Evolutionary conservation across 2,329 filamentous ascomycete genomes (phyloP), one percentile per base, ranked within the genome.

Genomic region (Hymenoscyphus fraxineus): DNA sequence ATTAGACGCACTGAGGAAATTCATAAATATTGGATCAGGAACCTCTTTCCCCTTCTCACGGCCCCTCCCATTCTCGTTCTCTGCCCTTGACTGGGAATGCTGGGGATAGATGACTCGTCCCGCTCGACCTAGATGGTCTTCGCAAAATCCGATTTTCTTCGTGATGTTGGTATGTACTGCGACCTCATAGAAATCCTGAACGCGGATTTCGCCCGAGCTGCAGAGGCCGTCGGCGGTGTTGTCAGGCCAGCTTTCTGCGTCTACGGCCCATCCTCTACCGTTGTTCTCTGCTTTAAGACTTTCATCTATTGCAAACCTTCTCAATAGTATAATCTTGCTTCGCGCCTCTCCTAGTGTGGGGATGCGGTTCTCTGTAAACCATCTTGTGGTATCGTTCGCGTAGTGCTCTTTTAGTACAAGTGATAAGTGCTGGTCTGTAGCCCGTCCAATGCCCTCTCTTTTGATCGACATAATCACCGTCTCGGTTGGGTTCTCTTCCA

Each of bases 131-230:
- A 97, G 85, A 71, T 97, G 93, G 31, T 88, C 87, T 65, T 84
- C 87, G 61, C 86, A 87, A 72, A 88, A 88, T 54, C 82, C 78
- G 65, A 96, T 89, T 82, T 98, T 99, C 77, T 88, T 87, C 44
- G 88, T 82, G 65, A 98, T 94, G 71, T 89, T 89, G 65, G 85
- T 80, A 27, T 85, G 87, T 76, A 92, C 86, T 57, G 88, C 79
- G 40, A 99, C 87, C 74, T 96, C 92, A 81, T 96, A 98, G 77
- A 94, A 97, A 79, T 98, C 95, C 79, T 98, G 95, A 54, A 98
- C 88, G 69, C 91, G 88, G 65, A 97, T 86, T 68, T 88, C 81
- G 3, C 91, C 92, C 71, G 87, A 88, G 9, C 85, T 85, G 59
- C 85, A 86, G 40, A 81, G 81, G 63, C 90, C 89, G 73, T 96